A percentile compares a stretch with the other conserved stretches of the same genome.
These are phyloP conservation scores for Trichoderma sp. DNA, from an alignment of 2,329 filamentous ascomycete species.

Conservation along the genomic window DNA sequence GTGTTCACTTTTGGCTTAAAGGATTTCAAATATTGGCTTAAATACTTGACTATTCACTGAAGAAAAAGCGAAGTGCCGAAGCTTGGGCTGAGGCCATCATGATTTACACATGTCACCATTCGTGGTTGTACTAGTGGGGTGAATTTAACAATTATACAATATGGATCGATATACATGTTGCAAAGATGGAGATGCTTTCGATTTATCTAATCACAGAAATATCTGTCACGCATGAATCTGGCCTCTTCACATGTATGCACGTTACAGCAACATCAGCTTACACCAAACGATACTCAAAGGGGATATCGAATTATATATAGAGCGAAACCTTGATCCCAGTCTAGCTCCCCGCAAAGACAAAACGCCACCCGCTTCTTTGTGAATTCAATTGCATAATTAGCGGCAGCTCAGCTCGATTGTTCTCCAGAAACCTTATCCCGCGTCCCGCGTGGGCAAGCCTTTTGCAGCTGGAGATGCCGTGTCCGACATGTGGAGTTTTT, in stretches of 20 bases:
- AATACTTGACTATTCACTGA: not conserved
- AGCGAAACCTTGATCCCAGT: slow-evolving; percentile 10
- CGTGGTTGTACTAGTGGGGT: not conserved
- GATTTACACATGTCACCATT: not conserved
- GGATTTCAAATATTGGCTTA: not conserved
- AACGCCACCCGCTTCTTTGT: not conserved
- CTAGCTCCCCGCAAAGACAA: not conserved
- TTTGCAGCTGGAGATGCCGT: slow-evolving; percentile 1
- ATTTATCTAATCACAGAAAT: not conserved
- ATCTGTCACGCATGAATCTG: not conserved
- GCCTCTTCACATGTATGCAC: not conserved
- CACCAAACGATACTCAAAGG: not conserved
- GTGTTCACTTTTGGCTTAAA: not conserved
- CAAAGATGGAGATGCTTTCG: not conserved
- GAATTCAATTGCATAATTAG: not conserved
- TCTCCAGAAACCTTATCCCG: not conserved
- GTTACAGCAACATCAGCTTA: not conserved
- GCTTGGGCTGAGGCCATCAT: not conserved
- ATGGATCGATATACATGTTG: not conserved
- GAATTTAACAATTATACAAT: not conserved
- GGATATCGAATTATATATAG: not conserved
- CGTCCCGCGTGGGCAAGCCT: not conserved
- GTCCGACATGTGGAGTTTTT: not conserved
- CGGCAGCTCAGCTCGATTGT: not conserved
- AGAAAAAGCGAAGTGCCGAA: not conserved